A percentile compares a stretch with the other conserved stretches of the same genome.
phyloP scores from a whole-genome alignment of 768 basidiomycete genomes.

The Strobilomyces dryophilus region DNA sequence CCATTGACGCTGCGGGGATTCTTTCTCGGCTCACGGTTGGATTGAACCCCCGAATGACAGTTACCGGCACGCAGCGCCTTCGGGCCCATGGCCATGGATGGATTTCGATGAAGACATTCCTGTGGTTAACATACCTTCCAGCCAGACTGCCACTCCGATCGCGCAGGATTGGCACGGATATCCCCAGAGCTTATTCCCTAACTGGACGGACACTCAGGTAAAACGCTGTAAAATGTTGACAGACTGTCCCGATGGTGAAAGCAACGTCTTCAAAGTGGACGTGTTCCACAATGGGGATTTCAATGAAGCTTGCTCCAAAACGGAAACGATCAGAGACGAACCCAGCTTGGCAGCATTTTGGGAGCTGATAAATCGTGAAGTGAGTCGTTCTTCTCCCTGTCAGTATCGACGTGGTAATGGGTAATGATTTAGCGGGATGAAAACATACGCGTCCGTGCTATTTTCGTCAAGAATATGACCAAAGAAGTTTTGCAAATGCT shows the following conservation, averaged over 20 bases:
- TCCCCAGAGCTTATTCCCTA: conserved; percentile 28
- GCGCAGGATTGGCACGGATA: conserved; percentile 22
- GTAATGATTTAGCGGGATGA: conserved; percentile 24
- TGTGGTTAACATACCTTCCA: neutral
- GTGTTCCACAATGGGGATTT: conserved; percentile 14
- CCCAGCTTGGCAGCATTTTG: conserved; percentile 33
- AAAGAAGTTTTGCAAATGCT: conserved; percentile 53
- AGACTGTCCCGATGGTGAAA: conserved; percentile 10
- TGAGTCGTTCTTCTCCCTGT: conserved; percentile 22
- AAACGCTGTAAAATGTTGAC: conserved; percentile 29
- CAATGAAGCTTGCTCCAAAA: neutral
- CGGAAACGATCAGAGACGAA: conserved; percentile 1
- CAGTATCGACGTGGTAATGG: neutral
- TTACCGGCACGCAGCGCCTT: conserved; percentile 36
- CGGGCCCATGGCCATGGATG: conserved; percentile 42
- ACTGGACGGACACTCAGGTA: conserved; percentile 33
- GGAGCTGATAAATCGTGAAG: conserved; percentile 26
- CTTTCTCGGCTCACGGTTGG: neutral
- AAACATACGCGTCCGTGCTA: conserved; percentile 40
- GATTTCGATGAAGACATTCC: conserved; percentile 32
- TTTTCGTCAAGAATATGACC: conserved; percentile 50
- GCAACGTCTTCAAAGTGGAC: conserved; percentile 24
- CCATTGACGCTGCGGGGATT: neutral
- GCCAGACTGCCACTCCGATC: neutral
- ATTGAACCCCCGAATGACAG: conserved; percentile 9